Evolutionary conservation across 768 basidiomycete species (phyloP), one percentile per base, ranked within the genome.

Genomic region (Hypholoma fasciculare): DNA sequence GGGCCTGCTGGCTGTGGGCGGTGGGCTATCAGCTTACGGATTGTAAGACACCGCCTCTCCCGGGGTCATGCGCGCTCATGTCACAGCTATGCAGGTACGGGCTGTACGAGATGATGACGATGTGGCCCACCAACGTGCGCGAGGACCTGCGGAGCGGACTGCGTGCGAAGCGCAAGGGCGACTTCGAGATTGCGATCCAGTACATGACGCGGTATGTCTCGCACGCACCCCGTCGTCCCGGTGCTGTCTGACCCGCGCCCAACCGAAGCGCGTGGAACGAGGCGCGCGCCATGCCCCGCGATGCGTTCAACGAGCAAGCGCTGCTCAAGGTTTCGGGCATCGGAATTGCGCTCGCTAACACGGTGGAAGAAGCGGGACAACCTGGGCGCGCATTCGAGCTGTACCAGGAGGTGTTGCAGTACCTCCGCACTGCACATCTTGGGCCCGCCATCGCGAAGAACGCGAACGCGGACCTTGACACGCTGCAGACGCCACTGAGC

Each of bases 241-340:
- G 13, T 19, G 30, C 30, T 34, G 30, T 34, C 30, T 34, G 30
- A 34, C 30, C 27, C 49, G 23, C 36, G 16, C 17, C 8, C 46
- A 23, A 23, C 23, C 23, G 23, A 23, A 72, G 70, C 40, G 87
- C 88, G 37, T 86, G 81, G 73, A 73, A 84, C 27, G 82, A 77
- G 1, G 79, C 85, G 1, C 74, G 79, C 56, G 61, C 67, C 0
- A 75, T 87, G 4, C 79, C 76, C 5, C 56, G 74, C 19, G 70
- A 74, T 6, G 57, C 61, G 16, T 75, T 80, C 58, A 70, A 69
- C 11, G 57, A 76, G 2, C 74, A 82, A 17, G 84, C 88, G 0
- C 79, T 86, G 55, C 78, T 90, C 56, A 91, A 90, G 68, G 73
- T 82, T 0, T 83, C 87, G 0, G 89, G 89, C 3, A 82, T 91